A percentile compares a stretch with the other conserved stretches of the same genome.
phyloP scores from a whole-genome alignment of 345 rosid genomes.

The Lepidium africanum region DNA sequence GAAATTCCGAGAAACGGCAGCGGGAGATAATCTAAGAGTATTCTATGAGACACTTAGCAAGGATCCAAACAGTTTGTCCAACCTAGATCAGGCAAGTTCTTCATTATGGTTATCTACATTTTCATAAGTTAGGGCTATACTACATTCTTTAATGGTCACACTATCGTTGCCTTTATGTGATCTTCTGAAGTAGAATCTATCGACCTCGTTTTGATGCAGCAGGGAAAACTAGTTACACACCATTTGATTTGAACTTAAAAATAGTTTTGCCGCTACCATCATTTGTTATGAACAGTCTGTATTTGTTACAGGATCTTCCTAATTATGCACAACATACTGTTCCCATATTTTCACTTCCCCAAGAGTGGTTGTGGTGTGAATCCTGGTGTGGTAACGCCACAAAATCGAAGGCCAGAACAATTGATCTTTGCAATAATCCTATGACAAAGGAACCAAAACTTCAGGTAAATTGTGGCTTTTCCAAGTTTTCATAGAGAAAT shows the following conservation, averaged over 20 bases:
- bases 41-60: slow-evolving; percentile 98
- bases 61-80: slow-evolving; percentile 96
- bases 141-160: background rate
- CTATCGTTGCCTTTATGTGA: background rate
- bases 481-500: background rate
- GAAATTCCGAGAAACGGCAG: slow-evolving; percentile 92
- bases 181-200: background rate
- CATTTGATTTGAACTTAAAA: background rate
- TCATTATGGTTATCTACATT: background rate
- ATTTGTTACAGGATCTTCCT: slow-evolving; percentile 81
- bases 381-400: slow-evolving; percentile 99
- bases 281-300: background rate
- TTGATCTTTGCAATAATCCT: slow-evolving; percentile 98
- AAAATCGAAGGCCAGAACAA: slow-evolving; percentile 88
- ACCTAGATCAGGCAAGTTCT: slow-evolving; percentile 78
- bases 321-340: slow-evolving; percentile 97
- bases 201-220: background rate
- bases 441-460: slow-evolving; percentile 99
- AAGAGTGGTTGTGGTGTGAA: slow-evolving; percentile 99
- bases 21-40: slow-evolving; percentile 95
- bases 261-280: background rate
- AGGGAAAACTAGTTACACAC: background rate
- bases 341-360: slow-evolving; percentile 89
- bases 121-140: background rate
- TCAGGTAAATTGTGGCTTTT: slow-evolving; percentile 41